Evolutionary conservation across 2,329 filamentous ascomycete species (phyloP).

Genomic region (Cercospora nicotianae): DNA sequence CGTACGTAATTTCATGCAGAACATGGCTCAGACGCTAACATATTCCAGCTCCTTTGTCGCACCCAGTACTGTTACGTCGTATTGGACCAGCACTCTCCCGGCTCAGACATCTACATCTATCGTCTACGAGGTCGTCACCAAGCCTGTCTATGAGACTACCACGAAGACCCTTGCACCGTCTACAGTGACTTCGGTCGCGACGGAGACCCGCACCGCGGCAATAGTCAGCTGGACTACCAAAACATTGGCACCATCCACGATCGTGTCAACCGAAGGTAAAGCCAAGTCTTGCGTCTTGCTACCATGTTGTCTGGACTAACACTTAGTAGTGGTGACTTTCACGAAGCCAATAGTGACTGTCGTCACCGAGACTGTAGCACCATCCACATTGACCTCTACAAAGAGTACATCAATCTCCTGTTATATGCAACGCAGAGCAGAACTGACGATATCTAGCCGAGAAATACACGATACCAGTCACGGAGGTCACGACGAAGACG

Average conservation of each 20-base stretch:
- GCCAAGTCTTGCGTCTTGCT: neutral
- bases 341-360: neutral
- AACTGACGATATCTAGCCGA: neutral
- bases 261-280: constrained; percentile 7
- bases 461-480: constrained; percentile 5
- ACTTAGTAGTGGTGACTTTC: neutral
- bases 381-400: constrained; percentile 4
- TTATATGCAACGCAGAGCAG: neutral
- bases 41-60: neutral
- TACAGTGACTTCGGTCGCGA: constrained; percentile 1
- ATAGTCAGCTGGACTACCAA: constrained; percentile 5
- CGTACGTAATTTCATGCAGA: neutral
- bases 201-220: constrained; percentile 6
- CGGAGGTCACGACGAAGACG: constrained; percentile 2
- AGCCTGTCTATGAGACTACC: constrained; percentile 4
- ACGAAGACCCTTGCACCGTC: constrained; percentile 9
- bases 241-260: constrained; percentile 6
- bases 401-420: neutral
- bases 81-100: neutral
- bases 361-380: constrained; percentile 4
- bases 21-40: neutral
- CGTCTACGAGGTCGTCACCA: constrained; percentile 5
- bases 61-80: neutral
- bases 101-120: constrained; percentile 2
- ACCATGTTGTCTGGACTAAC: neutral